Conservation (phyloP, 1,284 basidiomycete genomes). For the Ustilago esculenta region DNA sequence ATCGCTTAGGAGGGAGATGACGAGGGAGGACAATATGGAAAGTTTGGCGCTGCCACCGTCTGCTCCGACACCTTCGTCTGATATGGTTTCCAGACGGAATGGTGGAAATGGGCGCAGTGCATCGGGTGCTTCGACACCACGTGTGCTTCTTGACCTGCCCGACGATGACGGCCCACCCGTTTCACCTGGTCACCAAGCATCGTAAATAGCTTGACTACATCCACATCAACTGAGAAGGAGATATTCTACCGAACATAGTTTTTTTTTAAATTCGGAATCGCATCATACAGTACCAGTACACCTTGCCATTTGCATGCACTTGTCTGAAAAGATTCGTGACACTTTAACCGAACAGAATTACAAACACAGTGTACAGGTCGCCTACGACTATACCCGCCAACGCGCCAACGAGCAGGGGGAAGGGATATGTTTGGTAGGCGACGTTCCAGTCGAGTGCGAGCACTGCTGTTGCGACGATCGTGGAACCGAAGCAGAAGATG, state of each 20-base stretch:
- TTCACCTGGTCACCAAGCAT: constrained; percentile 16
- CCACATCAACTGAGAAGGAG: no score
- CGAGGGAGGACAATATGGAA: constrained; percentile 15
- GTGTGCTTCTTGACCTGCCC: constrained; percentile 24
- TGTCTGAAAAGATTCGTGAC: no score
- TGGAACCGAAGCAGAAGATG: neutral
- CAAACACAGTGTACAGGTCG: constrained; percentile 5
- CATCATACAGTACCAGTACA: neutral
- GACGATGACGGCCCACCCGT: constrained; percentile 15
- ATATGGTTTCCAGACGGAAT: neutral
- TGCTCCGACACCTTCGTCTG: neutral
- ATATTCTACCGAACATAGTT: no score
- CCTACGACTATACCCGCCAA: constrained; percentile 6
- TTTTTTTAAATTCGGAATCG: no score
- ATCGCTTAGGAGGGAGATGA: constrained; percentile 2
- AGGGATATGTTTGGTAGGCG: constrained; percentile 37
- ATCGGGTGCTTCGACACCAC: constrained; percentile 9
- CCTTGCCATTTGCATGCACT: no score
- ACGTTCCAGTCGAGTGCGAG: constrained; percentile 30
- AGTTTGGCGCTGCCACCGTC: constrained; percentile 10
- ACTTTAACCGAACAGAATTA: constrained; percentile 22
- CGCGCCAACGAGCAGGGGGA: constrained; percentile 21
- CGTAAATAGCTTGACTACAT: no score
- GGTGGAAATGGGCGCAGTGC: no score
- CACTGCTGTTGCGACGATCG: constrained; percentile 1